Percentiles rank a stretch among this genome's conserved stretches.
These are phyloP conservation scores for Debaryomyces maramus DNA, from an alignment of 805 yeast genomes.

Conservation along the genomic window DNA sequence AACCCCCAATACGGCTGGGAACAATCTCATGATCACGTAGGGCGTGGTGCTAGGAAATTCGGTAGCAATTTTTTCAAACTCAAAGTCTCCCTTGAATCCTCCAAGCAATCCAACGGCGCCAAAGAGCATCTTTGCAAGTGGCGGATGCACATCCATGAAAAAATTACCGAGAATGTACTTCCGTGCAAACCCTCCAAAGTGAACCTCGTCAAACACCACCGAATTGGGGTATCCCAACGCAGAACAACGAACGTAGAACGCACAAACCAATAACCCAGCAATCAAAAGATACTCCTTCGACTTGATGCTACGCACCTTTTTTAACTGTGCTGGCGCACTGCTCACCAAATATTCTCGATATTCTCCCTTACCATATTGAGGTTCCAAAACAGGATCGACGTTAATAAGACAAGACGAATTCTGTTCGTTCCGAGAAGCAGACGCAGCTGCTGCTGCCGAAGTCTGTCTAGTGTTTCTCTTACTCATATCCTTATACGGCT, in stretches of 20 bases:
- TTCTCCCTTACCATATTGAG: conserved; percentile 45
- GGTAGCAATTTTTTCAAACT: conserved; percentile 66
- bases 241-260: conserved; percentile 60
- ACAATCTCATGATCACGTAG: conserved; percentile 65
- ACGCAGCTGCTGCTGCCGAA: not conserved
- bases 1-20: conserved; percentile 68
- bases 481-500: not conserved
- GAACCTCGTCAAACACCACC: conserved; percentile 91
- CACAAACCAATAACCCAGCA: conserved; percentile 45
- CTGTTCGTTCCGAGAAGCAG: not conserved
- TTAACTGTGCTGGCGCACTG: conserved; percentile 44
- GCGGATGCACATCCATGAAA: conserved; percentile 80
- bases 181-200: conserved; percentile 94
- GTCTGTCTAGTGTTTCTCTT: not conserved
- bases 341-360: conserved; percentile 56
- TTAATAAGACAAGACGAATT: conserved; percentile 13
- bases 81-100: conserved; percentile 72
- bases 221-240: conserved; percentile 68
- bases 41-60: conserved; percentile 60
- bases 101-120: conserved; percentile 68
- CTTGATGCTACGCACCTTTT: conserved; percentile 41
- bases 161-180: conserved; percentile 67
- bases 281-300: conserved; percentile 26
- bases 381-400: conserved; percentile 44
- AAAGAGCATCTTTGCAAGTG: conserved; percentile 71